Conservation (phyloP, 192 early-diverging fungal genomes). For the Coemansia sp. region DNA sequence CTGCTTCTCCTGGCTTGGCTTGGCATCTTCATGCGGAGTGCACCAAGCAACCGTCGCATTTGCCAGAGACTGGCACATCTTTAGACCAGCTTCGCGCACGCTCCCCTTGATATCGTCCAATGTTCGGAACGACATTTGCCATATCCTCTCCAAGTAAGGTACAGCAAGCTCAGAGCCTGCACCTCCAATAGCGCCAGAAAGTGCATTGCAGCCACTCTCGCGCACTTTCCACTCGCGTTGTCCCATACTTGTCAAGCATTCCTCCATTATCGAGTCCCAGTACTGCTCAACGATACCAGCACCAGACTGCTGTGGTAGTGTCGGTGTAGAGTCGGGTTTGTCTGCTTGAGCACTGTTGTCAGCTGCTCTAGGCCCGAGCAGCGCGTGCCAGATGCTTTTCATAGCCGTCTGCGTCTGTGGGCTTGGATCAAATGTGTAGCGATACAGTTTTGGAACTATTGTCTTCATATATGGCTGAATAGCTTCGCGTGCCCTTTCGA, state of each 20-base stretch:
- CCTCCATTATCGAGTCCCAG: conserved; percentile 74
- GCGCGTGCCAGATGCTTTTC: conserved; percentile 84
- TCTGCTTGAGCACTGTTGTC: not conserved
- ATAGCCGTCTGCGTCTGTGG: conserved; percentile 82
- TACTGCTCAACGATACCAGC: conserved; percentile 20
- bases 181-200: conserved; percentile 29
- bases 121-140: conserved; percentile 88
- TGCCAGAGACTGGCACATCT: conserved; percentile 76
- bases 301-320: conserved; percentile 5
- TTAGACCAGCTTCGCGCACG: conserved; percentile 79
- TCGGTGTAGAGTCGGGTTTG: not conserved
- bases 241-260: conserved; percentile 73
- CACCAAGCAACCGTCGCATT: conserved; percentile 82
- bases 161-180: conserved; percentile 24
- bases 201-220: conserved; percentile 67
- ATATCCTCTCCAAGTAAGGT: conserved; percentile 75
- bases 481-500: conserved; percentile 74
- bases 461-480: conserved; percentile 76
- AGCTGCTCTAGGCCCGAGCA: conserved; percentile 57
- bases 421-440: conserved; percentile 91
- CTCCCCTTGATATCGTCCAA: conserved; percentile 95
- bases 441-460: conserved; percentile 81
- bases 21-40: conserved; percentile 49
- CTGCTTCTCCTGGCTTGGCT: conserved; percentile 45
- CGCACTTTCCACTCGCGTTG: conserved; percentile 84